Evolutionary conservation across 164 flowering plant genomes (phyloP).

Genomic region (Magnolia sinica): DNA sequence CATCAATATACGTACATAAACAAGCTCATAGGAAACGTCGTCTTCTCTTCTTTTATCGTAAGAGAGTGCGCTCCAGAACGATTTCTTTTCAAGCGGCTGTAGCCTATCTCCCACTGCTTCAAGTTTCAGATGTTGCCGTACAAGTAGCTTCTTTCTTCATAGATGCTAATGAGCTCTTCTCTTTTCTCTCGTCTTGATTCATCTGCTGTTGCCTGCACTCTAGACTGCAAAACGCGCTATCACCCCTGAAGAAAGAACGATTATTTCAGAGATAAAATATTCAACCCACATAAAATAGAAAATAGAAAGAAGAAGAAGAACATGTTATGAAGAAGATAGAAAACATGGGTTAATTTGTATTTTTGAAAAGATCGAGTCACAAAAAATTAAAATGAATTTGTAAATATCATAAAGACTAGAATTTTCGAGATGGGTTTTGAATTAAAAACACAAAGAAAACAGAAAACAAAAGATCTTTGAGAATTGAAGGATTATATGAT

Average conservation of each 20-base stretch:
- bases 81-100: conserved; percentile 16
- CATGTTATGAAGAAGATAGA: not conserved
- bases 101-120: conserved; percentile 35
- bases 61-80: not conserved
- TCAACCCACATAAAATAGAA: not conserved
- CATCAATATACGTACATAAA: not conserved
- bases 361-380: not conserved
- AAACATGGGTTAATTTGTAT: not conserved
- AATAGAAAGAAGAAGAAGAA: not conserved
- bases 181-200: conserved; percentile 54
- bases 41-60: not conserved
- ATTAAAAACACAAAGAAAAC: not conserved
- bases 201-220: conserved; percentile 67
- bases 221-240: conserved; percentile 56
- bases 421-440: not conserved
- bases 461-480: not conserved
- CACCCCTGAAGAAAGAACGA: conserved; percentile 39
- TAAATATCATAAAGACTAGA: too few species aligned
- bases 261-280: not conserved
- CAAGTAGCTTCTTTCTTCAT: conserved; percentile 24
- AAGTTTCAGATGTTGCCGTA: conserved; percentile 19
- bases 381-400: not conserved
- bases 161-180: conserved; percentile 42
- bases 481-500: not conserved
- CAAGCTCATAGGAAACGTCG: not conserved